Evolutionary conservation across 169 alveolate genomes (phyloP).

Genomic region (Eimeria necatrix): DNA sequence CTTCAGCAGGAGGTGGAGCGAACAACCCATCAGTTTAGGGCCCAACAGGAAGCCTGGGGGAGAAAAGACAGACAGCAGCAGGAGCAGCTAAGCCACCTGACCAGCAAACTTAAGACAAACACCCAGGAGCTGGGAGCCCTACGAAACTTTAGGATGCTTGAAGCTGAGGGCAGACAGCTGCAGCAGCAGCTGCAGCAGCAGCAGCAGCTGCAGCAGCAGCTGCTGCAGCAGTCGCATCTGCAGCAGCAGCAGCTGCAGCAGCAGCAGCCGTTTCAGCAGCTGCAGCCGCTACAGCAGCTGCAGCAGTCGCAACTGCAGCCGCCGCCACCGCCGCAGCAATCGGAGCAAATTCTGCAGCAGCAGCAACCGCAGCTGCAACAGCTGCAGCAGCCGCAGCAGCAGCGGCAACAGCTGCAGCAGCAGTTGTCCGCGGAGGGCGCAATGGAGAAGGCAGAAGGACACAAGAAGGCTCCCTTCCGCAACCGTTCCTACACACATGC

Average conservation of each 20-base stretch:
- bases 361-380: too few species aligned
- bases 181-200: slow-evolving; percentile 48
- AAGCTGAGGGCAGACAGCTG: slow-evolving; percentile 16
- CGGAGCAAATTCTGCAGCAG: too few species aligned
- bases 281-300: too few species aligned
- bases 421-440: too few species aligned
- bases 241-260: not conserved
- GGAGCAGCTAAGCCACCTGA: not conserved
- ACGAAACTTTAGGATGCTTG: not conserved
- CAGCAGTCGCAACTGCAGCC: too few species aligned
- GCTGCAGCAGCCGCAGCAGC: too few species aligned
- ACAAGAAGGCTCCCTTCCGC: too few species aligned
- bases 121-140: slow-evolving; percentile 22
- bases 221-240: not conserved
- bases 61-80: slow-evolving; percentile 34
- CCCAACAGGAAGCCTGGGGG: slow-evolving; percentile 54
- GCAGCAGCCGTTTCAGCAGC: not conserved
- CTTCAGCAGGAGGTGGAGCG: slow-evolving; percentile 41
- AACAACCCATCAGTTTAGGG: not conserved
- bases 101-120: not conserved
- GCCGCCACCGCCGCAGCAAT: too few species aligned
- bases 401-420: too few species aligned
- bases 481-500: too few species aligned
- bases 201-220: slow-evolving; percentile 18
- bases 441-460: too few species aligned